These are phyloP conservation scores for Cladophialophora chaetospira DNA, from an alignment of 2,329 filamentous ascomycete species.

Conservation along the genomic window DNA sequence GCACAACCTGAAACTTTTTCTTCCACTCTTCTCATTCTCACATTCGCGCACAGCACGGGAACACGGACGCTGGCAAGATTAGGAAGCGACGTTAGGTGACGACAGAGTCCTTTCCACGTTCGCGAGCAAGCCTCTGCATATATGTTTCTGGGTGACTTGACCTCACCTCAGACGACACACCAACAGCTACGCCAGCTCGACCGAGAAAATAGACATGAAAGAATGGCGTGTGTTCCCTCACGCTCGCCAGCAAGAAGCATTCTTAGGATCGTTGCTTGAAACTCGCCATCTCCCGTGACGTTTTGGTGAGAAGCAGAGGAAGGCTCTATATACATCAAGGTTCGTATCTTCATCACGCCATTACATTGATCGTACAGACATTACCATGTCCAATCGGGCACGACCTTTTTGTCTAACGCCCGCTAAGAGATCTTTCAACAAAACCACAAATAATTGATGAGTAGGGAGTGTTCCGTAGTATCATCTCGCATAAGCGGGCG, in stretches of 20 bases:
- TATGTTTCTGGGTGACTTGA: too few species aligned
- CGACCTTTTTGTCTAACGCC: not conserved
- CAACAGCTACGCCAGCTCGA: too few species aligned
- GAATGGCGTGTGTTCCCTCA: too few species aligned
- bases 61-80: not conserved
- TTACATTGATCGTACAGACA: constrained; percentile 1
- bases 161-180: too few species aligned
- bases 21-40: too few species aligned
- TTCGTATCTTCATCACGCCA: not conserved
- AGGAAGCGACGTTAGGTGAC: not conserved
- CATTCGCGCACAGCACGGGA: too few species aligned
- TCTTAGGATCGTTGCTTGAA: too few species aligned
- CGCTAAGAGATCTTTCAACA: constrained; percentile 1
- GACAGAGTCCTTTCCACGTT: not conserved
- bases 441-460: not conserved
- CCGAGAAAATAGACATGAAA: too few species aligned
- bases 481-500: constrained; percentile 50
- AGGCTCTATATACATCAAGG: not conserved
- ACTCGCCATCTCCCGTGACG: too few species aligned
- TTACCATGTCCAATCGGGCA: not conserved
- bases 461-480: not conserved
- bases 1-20: too few species aligned
- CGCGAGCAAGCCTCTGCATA: too few species aligned
- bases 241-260: too few species aligned
- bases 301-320: not conserved